These are phyloP conservation scores for Exidia glandulosa DNA, from an alignment of 768 basidiomycete genomes.

Conservation along the genomic window DNA sequence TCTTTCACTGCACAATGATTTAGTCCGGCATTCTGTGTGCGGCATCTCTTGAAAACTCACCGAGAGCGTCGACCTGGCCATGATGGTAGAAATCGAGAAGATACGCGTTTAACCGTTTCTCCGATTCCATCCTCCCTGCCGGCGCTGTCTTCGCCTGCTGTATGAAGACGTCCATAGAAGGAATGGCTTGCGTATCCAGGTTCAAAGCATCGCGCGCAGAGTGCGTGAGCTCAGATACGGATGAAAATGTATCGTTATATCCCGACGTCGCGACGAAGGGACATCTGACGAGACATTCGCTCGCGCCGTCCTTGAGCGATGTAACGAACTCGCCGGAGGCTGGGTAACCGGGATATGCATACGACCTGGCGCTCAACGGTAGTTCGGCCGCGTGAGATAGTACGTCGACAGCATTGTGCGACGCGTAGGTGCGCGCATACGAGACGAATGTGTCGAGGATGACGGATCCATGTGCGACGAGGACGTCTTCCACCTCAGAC, in stretches of 20 bases:
- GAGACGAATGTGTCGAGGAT: constrained; percentile 42
- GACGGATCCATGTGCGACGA: constrained; percentile 36
- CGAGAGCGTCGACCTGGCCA: constrained; percentile 41
- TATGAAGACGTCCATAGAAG: constrained; percentile 28
- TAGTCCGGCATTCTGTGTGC: too few relatives aligned
- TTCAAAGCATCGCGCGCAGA: constrained; percentile 43
- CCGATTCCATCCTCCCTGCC: constrained; percentile 11
- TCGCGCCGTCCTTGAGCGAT: constrained; percentile 28
- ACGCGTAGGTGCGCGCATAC: constrained; percentile 41
- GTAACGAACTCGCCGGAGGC: too few relatives aligned
- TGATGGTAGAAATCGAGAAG: constrained; percentile 59
- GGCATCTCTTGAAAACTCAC: too few relatives aligned
- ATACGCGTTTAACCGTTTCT: constrained; percentile 46
- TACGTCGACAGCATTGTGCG: constrained; percentile 25
- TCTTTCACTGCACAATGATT: too few relatives aligned
- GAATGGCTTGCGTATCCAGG: constrained; percentile 49
- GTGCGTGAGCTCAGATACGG: constrained; percentile 38
- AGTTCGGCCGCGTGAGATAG: constrained; percentile 31
- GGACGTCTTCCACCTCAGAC: constrained; percentile 26
- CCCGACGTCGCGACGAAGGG: constrained; percentile 60
- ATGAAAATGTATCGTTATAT: constrained; percentile 42
- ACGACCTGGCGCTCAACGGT: constrained; percentile 32
- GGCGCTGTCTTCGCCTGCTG: background rate
- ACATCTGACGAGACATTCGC: constrained; percentile 38
- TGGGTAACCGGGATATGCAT: too few relatives aligned